A percentile compares a stretch with the other conserved stretches of the same genome.
These are phyloP conservation scores for Verticillium klebahnii DNA, from an alignment of 2,329 filamentous ascomycete genomes.

Conservation along the genomic window DNA sequence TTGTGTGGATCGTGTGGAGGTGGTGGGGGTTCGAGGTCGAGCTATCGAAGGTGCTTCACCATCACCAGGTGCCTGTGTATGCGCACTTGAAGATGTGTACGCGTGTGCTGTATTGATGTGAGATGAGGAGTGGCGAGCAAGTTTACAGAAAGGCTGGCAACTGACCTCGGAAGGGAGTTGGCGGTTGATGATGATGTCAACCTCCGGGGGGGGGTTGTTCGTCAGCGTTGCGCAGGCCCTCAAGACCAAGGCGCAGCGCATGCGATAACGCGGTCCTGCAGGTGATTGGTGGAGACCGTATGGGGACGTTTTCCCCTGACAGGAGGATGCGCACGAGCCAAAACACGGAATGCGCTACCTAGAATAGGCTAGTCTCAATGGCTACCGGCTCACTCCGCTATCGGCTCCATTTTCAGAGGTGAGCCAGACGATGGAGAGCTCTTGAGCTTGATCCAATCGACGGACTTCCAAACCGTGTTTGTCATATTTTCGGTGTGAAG, in stretches of 20 bases:
- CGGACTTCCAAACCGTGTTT: not conserved
- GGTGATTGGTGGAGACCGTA: not conserved
- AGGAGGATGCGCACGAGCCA: not conserved
- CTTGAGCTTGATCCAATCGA: not conserved
- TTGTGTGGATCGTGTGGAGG: not conserved
- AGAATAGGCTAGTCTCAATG: slow-evolving; percentile 1
- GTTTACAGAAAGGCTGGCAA: not conserved
- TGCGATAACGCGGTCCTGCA: not conserved
- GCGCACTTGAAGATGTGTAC: not conserved
- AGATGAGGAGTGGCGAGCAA: too few relatives aligned
- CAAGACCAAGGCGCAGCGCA: not conserved
- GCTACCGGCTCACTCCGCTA: not conserved
- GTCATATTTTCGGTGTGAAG: slow-evolving; percentile 12
- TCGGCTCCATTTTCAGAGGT: not conserved
- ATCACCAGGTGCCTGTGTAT: not conserved
- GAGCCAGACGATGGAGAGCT: not conserved
- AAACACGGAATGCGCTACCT: not conserved
- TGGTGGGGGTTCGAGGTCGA: not conserved
- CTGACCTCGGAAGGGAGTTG: slow-evolving; percentile 2
- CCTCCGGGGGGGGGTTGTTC: slow-evolving; percentile 4
- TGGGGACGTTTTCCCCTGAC: not conserved
- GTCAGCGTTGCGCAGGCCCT: slow-evolving; percentile 5
- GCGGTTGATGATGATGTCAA: slow-evolving; percentile 13
- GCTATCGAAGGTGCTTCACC: not conserved
- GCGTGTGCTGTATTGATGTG: not conserved